phyloP scores from a whole-genome alignment of 177 flowering plant species.

The Vitis hybrid region DNA sequence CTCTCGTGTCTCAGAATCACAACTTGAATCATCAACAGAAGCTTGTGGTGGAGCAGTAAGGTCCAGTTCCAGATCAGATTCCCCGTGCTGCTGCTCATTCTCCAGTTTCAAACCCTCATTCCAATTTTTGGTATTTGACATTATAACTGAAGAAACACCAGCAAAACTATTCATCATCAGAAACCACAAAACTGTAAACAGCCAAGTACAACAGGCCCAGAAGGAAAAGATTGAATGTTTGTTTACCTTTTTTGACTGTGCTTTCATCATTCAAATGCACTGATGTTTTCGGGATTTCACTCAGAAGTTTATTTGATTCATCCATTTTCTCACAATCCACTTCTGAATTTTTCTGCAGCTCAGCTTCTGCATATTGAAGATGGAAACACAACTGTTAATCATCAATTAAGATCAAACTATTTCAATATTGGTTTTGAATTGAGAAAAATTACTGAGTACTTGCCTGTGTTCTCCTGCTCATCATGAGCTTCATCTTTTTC shows the following conservation, averaged over 20 bases:
- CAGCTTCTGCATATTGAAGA: neutral
- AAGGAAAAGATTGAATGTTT: neutral
- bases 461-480: neutral
- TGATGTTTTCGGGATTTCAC: slow-evolving; percentile 3
- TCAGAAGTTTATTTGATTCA: neutral
- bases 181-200: neutral
- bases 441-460: neutral
- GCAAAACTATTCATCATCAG: neutral
- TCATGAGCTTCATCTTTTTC: neutral
- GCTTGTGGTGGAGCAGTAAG: too few species aligned
- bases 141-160: neutral
- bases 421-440: neutral
- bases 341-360: neutral
- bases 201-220: too few species aligned
- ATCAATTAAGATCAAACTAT: neutral
- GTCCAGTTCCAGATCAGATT: too few species aligned
- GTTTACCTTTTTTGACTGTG: neutral
- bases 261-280: neutral
- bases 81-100: neutral
- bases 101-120: neutral
- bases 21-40: too few species aligned
- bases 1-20: too few species aligned
- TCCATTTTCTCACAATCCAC: neutral
- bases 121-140: neutral
- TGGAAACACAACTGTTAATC: neutral